Conservation (phyloP, 2,329 filamentous ascomycete genomes). For the Aspergillus neotritici region DNA sequence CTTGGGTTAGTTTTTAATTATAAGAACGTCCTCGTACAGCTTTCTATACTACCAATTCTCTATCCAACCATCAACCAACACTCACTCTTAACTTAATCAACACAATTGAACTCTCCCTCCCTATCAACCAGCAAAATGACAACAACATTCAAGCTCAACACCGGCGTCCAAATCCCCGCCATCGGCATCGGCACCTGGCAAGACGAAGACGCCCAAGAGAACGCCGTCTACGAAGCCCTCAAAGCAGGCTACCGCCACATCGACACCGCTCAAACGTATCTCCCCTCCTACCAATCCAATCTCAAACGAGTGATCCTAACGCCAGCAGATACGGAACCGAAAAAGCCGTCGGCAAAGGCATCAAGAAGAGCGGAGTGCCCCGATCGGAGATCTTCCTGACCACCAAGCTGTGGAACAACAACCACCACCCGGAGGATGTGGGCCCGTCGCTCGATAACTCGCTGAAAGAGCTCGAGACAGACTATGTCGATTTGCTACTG, state of each 20-base stretch:
- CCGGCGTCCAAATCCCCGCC: constrained; percentile 43
- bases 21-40: too few species aligned
- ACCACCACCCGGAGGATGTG: constrained; percentile 57
- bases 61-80: background rate
- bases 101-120: too few species aligned
- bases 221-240: constrained; percentile 44
- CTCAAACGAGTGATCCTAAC: background rate
- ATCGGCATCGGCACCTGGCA: constrained; percentile 54
- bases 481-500: constrained; percentile 65
- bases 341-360: constrained; percentile 59
- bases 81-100: too few species aligned
- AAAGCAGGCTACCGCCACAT: constrained; percentile 53
- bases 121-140: constrained; percentile 16
- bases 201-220: constrained; percentile 46
- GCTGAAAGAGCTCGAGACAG: constrained; percentile 57
- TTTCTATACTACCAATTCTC: too few species aligned
- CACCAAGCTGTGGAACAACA: constrained; percentile 63
- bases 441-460: constrained; percentile 56
- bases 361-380: constrained; percentile 59
- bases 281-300: background rate
- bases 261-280: constrained; percentile 45
- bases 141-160: constrained; percentile 44
- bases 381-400: constrained; percentile 61
- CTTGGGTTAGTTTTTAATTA: too few species aligned
- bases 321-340: constrained; percentile 55